A percentile compares a stretch with the other conserved stretches of the same genome.
phyloP scores from a whole-genome alignment of 2,329 filamentous ascomycete species.

The Rhinocladiella similis region DNA sequence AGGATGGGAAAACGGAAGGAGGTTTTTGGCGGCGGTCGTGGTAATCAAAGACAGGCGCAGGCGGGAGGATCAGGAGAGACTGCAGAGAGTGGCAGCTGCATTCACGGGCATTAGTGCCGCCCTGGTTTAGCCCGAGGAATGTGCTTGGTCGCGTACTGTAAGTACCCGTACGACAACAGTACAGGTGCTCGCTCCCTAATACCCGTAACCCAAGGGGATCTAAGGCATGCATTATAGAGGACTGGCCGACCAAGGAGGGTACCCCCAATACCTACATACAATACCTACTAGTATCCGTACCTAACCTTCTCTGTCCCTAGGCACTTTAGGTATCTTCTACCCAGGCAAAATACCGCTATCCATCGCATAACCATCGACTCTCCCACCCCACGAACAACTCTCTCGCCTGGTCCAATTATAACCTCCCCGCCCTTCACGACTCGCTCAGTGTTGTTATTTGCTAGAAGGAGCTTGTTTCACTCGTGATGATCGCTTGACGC shows the following conservation, averaged over 20 bases:
- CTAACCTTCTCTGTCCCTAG: neutral
- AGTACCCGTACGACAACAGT: too few species aligned
- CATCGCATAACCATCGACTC: neutral
- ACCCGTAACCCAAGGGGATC: too few species aligned
- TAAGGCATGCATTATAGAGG: too few species aligned
- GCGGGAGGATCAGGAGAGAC: neutral
- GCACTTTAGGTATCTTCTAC: neutral
- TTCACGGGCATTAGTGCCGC: neutral
- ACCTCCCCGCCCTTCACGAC: neutral
- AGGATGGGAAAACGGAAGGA: slow-evolving; percentile 10
- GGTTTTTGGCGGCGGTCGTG: neutral
- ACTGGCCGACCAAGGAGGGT: too few species aligned
- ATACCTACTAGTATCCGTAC: too few species aligned
- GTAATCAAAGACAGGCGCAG: slow-evolving; percentile 4
- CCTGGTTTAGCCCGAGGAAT: neutral
- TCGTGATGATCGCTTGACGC: too few species aligned
- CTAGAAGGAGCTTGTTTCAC: neutral
- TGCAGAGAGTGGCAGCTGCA: neutral
- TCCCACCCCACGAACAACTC: neutral
- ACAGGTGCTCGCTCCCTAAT: too few species aligned
- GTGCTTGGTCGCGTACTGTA: neutral
- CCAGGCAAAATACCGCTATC: neutral
- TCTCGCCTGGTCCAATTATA: neutral
- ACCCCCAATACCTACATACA: too few species aligned
- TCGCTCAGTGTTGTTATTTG: neutral